A percentile compares a stretch with the other conserved stretches of the same genome.
phyloP scores from a whole-genome alignment of 2,329 filamentous ascomycete species.

The Colletotrichum kahawae region DNA sequence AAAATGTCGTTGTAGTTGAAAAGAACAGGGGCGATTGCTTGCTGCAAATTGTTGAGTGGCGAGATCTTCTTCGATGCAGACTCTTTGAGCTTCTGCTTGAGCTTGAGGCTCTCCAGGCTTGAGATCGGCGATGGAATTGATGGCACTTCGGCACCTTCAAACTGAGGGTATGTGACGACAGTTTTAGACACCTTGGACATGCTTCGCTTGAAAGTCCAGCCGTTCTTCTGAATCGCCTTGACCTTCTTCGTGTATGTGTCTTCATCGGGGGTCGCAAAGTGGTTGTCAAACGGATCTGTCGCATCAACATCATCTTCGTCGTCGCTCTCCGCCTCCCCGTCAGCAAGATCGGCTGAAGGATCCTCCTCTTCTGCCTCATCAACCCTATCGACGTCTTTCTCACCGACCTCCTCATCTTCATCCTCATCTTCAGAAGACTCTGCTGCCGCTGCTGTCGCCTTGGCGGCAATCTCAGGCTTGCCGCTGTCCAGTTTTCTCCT shows the following conservation, averaged over 20 bases:
- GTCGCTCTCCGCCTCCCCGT: slow-evolving; percentile 25
- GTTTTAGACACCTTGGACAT: slow-evolving; percentile 52
- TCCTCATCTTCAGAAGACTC: slow-evolving; percentile 22
- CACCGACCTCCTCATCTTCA: slow-evolving; percentile 27
- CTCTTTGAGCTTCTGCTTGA: slow-evolving; percentile 74
- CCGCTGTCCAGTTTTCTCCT: slow-evolving; percentile 57
- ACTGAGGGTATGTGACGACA: slow-evolving; percentile 51
- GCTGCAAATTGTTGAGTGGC: slow-evolving; percentile 66
- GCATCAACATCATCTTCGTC: slow-evolving; percentile 45
- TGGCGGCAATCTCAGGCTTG: slow-evolving; percentile 31
- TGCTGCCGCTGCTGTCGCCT: slow-evolving; percentile 8
- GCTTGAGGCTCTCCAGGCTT: slow-evolving; percentile 54
- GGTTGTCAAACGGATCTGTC: slow-evolving; percentile 78
- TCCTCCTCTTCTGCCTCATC: slow-evolving; percentile 20
- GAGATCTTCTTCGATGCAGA: slow-evolving; percentile 57
- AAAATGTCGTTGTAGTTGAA: slow-evolving; percentile 86
- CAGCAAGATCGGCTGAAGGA: slow-evolving; percentile 24
- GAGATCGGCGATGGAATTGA: slow-evolving; percentile 39
- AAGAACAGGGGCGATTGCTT: slow-evolving; percentile 70
- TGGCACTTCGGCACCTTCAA: slow-evolving; percentile 35
- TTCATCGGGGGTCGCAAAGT: slow-evolving; percentile 76
- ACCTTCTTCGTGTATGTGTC: slow-evolving; percentile 60
- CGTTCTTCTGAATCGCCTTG: slow-evolving; percentile 50
- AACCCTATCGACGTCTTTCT: slow-evolving; percentile 28
- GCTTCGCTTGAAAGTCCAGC: slow-evolving; percentile 56